Evolutionary conservation across 768 basidiomycete species (phyloP).

Genomic region (Zangia roseola): DNA sequence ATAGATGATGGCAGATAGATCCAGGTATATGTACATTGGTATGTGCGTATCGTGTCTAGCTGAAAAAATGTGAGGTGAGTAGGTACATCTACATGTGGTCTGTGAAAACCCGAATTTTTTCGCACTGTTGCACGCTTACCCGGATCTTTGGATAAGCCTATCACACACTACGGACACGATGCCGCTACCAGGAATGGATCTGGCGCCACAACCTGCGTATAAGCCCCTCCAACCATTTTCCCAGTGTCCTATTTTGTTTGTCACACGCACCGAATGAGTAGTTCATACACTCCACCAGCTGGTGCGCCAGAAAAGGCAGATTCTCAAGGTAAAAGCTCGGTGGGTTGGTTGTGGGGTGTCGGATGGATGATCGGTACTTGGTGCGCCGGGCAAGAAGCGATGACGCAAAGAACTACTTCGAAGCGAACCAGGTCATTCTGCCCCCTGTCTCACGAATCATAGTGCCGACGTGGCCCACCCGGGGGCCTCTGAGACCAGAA

Average conservation of each 20-base stretch:
- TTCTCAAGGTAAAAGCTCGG: slow-evolving; percentile 55
- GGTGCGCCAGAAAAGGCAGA: slow-evolving; percentile 76
- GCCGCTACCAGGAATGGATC: slow-evolving; percentile 82
- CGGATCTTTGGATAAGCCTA: slow-evolving; percentile 52
- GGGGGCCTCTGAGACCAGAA: slow-evolving; percentile 67
- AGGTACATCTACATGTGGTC: not conserved
- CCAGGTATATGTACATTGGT: no score
- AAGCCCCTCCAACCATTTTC: slow-evolving; percentile 72
- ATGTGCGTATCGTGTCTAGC: not conserved
- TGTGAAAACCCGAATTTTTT: not conserved
- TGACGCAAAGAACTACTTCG: slow-evolving; percentile 75
- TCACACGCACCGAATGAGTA: slow-evolving; percentile 11
- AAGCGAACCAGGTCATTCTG: slow-evolving; percentile 81
- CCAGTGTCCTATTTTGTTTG: slow-evolving; percentile 44
- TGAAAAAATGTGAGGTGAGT: not conserved
- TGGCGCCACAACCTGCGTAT: slow-evolving; percentile 84
- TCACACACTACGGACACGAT: slow-evolving; percentile 91
- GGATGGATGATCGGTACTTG: slow-evolving; percentile 4
- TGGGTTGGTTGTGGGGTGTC: not conserved
- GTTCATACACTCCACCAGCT: slow-evolving; percentile 77
- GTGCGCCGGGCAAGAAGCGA: slow-evolving; percentile 53
- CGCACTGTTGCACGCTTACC: slow-evolving; percentile 9
- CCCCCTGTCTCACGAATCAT: slow-evolving; percentile 87
- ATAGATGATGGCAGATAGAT: slow-evolving; percentile 2
- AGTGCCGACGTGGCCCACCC: slow-evolving; percentile 86